Base-by-base conservation (phyloP, 2,329 filamentous ascomycete genomes). In the Colletotrichum shisoi region DNA sequence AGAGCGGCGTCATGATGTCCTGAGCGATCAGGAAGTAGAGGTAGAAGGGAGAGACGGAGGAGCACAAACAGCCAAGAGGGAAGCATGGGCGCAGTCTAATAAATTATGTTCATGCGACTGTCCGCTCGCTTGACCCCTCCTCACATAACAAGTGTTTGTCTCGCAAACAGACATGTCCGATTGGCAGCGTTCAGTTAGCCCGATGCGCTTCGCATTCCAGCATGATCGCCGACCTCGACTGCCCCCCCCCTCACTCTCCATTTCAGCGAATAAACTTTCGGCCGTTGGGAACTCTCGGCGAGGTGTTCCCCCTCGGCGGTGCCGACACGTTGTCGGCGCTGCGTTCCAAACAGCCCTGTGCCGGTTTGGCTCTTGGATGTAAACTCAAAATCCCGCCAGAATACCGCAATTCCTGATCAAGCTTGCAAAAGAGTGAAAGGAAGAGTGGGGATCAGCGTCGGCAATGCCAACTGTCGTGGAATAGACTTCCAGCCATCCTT, bases 1-100 rank as follows among this genome's bases (percentile, higher is more conserved):
- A 49, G 37, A 65, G 24, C 13, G 62, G 27, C 31, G 27, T 44
- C 65, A 68, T 68, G 19, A 19, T 68, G 62, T 13, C 17, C 46
- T 19, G 19, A 12, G 31, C 39, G 44, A 27, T 9, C 48, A 19
- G 37, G 21, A 42, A 39, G 11, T 9, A 15, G 27, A 6, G 19
- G 3, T 15, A 59, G 21, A 4, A 19, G 12, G 42, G 8, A 19
- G 3, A n/a, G 40, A 11, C 15, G 15, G n/a, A 39, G 13, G 19
- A 9, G 17, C 37, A 45, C 15, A 9, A 21, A 8, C 21, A 3
- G 8, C 7, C 31, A 7, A 9, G 31, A 34, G 31, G 31, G 7
- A 34, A 34, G 31, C 31, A 34, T 34, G 31, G 31, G 8, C 31
- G 7, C 31, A 34, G 31, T 34, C 7, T 34, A 21, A 27, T 27